These are phyloP conservation scores for Tolypocladium ovalisporum DNA, from an alignment of 2,329 filamentous ascomycete species.

Conservation along the genomic window DNA sequence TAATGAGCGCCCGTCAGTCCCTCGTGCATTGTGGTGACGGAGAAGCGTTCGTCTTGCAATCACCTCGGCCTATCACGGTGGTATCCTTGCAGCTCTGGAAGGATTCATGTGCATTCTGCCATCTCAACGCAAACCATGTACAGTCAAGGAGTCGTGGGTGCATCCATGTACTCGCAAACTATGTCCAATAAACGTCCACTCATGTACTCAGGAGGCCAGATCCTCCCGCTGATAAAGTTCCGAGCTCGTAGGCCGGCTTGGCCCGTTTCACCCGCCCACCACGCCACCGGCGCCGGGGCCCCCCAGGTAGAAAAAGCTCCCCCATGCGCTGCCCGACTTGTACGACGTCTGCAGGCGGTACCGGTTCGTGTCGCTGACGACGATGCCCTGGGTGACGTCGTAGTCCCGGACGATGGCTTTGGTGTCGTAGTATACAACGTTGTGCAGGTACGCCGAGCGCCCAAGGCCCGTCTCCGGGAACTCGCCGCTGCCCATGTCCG, in stretches of 20 bases:
- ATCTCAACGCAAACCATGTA: background rate
- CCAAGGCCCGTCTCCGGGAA: constrained; percentile 9
- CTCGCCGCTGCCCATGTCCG: constrained; percentile 12
- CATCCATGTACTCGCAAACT: background rate
- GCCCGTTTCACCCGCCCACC: constrained; percentile 6
- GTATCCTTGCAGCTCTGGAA: background rate
- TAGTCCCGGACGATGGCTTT: constrained; percentile 1
- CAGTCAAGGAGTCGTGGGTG: background rate
- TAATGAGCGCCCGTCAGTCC: background rate
- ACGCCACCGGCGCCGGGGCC: constrained; percentile 10
- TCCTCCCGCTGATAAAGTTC: background rate
- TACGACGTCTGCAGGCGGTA: constrained; percentile 6
- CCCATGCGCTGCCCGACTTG: constrained; percentile 7
- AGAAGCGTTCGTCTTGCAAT: background rate
- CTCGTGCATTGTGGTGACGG: background rate
- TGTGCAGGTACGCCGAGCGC: constrained; percentile 8
- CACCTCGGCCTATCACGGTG: background rate
- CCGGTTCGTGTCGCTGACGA: constrained; percentile 6
- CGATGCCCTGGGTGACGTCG: constrained; percentile 1
- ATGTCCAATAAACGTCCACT: background rate
- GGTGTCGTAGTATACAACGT: constrained; percentile 7
- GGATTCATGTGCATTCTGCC: background rate
- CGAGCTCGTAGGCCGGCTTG: background rate
- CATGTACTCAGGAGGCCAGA: background rate
- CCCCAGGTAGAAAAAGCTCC: constrained; percentile 9